Conservation (phyloP, 1,139 yeast genomes). For the Protomyces inundatus region DNA sequence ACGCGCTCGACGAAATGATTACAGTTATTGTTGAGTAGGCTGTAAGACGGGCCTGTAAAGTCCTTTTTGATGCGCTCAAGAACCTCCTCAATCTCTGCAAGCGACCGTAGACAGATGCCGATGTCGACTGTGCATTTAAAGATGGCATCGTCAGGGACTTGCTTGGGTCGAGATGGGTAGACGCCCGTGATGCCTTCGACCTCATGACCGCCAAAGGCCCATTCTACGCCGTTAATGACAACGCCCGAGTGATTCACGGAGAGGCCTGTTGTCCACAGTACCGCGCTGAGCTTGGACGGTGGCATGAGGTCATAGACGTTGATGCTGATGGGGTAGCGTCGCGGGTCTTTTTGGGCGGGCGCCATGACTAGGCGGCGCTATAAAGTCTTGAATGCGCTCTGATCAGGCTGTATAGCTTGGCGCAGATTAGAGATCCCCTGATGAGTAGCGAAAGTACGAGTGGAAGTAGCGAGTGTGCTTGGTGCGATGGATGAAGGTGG, state of each 20-base stretch:
- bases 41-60: constrained; percentile 14
- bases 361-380: neutral
- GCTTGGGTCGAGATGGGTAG: constrained; percentile 12
- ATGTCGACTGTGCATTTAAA: constrained; percentile 1
- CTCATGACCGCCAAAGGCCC: constrained; percentile 25
- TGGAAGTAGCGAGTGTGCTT: too few species aligned
- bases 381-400: too few species aligned
- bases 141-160: constrained; percentile 16
- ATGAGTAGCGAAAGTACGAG: too few species aligned
- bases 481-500: too few species aligned
- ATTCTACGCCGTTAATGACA: constrained; percentile 13
- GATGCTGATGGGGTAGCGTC: constrained; percentile 1
- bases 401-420: too few species aligned
- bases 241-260: constrained; percentile 21
- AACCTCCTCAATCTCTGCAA: neutral
- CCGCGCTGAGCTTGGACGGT: constrained; percentile 4
- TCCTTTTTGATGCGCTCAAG: constrained; percentile 11
- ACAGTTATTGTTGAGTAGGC: constrained; percentile 16
- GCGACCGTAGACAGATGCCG: constrained; percentile 9
- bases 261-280: constrained; percentile 16
- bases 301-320: constrained; percentile 25
- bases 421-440: too few species aligned
- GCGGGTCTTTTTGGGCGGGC: neutral
- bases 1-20: constrained; percentile 21
- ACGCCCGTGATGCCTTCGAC: constrained; percentile 23